Percentiles rank a stretch among this genome's conserved stretches.
These are phyloP conservation scores for Colletotrichum endophyticum DNA, from an alignment of 2,329 filamentous ascomycete species.

Conservation along the genomic window DNA sequence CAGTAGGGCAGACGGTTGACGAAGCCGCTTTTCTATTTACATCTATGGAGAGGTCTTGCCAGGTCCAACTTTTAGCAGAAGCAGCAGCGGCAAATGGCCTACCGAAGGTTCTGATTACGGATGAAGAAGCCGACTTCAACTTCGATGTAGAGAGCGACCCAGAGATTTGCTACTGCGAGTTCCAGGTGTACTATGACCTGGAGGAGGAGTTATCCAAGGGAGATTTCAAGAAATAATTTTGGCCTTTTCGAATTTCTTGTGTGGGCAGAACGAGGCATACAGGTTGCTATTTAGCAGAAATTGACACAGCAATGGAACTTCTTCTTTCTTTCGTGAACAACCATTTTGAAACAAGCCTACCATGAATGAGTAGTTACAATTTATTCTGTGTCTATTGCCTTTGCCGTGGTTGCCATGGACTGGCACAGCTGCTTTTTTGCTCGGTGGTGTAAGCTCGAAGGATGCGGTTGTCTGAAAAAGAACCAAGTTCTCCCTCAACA, in stretches of 20 bases:
- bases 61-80: slow-evolving; percentile 72
- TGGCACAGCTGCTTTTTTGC: not conserved
- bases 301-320: not conserved
- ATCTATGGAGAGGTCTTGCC: slow-evolving; percentile 69
- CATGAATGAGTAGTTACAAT: not conserved
- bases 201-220: slow-evolving; percentile 15
- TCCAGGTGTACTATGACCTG: slow-evolving; percentile 22
- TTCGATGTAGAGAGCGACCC: slow-evolving; percentile 22
- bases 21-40: slow-evolving; percentile 75
- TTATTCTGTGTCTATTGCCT: not conserved
- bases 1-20: slow-evolving; percentile 72
- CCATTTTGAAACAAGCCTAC: not conserved
- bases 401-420: not conserved
- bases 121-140: slow-evolving; percentile 44
- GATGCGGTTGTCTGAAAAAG: not conserved
- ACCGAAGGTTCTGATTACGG: slow-evolving; percentile 40
- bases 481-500: not conserved
- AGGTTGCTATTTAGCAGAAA: not conserved
- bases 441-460: not conserved
- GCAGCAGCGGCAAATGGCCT: slow-evolving; percentile 31
- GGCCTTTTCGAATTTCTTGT: not conserved
- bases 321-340: not conserved
- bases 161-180: slow-evolving; percentile 23
- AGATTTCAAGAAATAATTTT: slow-evolving; percentile 8
- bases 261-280: not conserved